Base-by-base conservation (phyloP, 768 basidiomycete species). In the Lactifluus subvellereus region DNA sequence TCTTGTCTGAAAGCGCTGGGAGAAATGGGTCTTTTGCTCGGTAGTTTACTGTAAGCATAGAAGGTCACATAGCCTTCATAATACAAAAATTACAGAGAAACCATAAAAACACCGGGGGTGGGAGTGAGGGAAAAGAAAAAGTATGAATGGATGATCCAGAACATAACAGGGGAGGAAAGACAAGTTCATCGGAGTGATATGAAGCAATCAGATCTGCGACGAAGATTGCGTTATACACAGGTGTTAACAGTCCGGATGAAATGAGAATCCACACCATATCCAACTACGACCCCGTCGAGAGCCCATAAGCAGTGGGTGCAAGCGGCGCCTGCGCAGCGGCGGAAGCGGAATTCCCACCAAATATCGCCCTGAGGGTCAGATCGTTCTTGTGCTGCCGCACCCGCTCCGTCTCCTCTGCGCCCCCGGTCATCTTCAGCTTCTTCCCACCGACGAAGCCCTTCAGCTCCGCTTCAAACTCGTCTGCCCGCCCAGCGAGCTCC, bases 351-450 rank as follows among this genome's bases (percentile, higher is more conserved):
- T 37, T 59, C 3, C 76, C 77, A 38, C 72, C 80, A 71, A 94
- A 94, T 91, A 98, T 96, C 35, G 90, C 89, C 77, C 88, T 94
- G 67, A 98, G 76, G 22, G 91, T 86, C 76, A 84, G 74, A 57
- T 94, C 94, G 71, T 90, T 92, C 74, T 85, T 79, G 72, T 84
- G 84, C 79, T 94, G 89, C 69, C 95, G 79, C 68, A 95, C 81
- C 60, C 96, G 80, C 76, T 99, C 96, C 27, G 78, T 82, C 76
- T 96, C 93, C 73, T 95, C 92, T 27, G 92, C 89, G 14, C 94
- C 95, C 32, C 95, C 96, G 18, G 95, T 99, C 90, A 94, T 88
- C 80, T 85, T 91, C 73, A 99, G 76, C 77, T 89, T 94, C 80
- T 89, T 90, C 64, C 86, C 84, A 4, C 77, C 81, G 57, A 99